Base-by-base conservation (phyloP, 1,284 basidiomycete species). In the Ganoderma sinense region DNA sequence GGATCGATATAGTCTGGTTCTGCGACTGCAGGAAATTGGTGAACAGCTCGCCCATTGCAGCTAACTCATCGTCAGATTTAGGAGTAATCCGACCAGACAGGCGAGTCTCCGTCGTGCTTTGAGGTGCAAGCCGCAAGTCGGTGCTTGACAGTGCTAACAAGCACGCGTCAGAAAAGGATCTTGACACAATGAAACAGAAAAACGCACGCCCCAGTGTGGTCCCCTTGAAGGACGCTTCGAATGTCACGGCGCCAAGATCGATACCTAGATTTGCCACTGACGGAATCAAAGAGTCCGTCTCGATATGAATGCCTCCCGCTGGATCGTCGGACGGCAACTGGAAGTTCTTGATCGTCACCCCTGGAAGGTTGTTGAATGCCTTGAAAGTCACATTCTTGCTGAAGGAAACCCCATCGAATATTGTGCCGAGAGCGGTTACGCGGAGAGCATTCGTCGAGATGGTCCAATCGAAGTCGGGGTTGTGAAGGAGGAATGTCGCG, bases 251-350 rank as follows among this genome's bases (percentile, higher is more conserved):
- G 45, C 92, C 93, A 53, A 94, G 83, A 74, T 92, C 86, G 71
- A 94, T 92, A 51, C 93, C 92, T 41, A 94, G 80, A 74, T 93
- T 88, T 86, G 90, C 84, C 68, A 87, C 84, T 23, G 91, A 94
- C 1, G 91, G 91, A 72, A 94, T 94, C 11, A 80, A 68, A 0
- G 91, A 85, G 76, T 90, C 88, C 3, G 91, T 91, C 70, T 88
- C 87, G 68, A 94, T 89, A 68, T 88, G 87, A 71, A 94, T 92
- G 45, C 92, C 89, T 71, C 92, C 91, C 56, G 85, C 85, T 58
- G 88, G 85, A 77, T 91, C 87, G 74, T 92, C 88, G 14, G 85
- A 85, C 1, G 90, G 90, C 59, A 92, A 82, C 75, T 88, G 79
- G 82, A 94, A 94, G 80, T 92, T 89, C 73, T 83, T 87, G 75